A percentile compares a stretch with the other conserved stretches of the same genome.
These are phyloP conservation scores for Bertia moriformis DNA, from an alignment of 2,329 filamentous ascomycete species.

Conservation along the genomic window DNA sequence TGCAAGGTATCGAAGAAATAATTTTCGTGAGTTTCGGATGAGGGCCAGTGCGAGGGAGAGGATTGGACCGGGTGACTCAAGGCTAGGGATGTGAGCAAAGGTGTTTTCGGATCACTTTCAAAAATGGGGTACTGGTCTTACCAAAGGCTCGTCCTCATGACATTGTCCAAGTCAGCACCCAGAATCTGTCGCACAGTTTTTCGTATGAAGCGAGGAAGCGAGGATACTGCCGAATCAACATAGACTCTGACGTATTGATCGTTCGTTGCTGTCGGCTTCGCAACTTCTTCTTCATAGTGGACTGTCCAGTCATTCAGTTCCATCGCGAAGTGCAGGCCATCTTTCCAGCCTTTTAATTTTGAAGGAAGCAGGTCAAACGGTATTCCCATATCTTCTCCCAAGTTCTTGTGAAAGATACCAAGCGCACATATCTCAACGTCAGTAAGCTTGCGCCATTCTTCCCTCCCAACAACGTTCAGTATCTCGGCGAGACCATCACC, in stretches of 20 bases:
- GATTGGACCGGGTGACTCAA: too few relatives aligned
- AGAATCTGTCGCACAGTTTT: constrained; percentile 4
- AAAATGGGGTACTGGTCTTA: too few relatives aligned
- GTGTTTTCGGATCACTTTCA: too few relatives aligned
- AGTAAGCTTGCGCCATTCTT: constrained; percentile 10
- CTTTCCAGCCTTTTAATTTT: constrained; percentile 7
- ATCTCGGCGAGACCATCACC: constrained; percentile 7
- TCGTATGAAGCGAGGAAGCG: constrained; percentile 4
- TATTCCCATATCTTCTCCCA: constrained; percentile 13
- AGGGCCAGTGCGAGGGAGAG: too few relatives aligned
- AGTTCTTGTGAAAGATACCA: constrained; percentile 10
- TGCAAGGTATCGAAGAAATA: too few relatives aligned
- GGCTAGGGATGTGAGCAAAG: too few relatives aligned
- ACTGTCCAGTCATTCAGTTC: constrained; percentile 10
- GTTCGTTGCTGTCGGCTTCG: constrained; percentile 7
- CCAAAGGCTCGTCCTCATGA: too few relatives aligned
- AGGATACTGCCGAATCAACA: constrained; percentile 14
- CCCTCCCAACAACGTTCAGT: constrained; percentile 6
- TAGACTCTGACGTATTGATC: constrained; percentile 26
- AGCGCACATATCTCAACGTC: constrained; percentile 12
- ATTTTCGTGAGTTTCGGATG: too few relatives aligned
- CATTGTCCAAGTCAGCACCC: constrained; percentile 5
- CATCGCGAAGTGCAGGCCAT: constrained; percentile 12
- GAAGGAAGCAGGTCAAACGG: constrained; percentile 11
- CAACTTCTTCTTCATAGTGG: constrained; percentile 9